A percentile compares a stretch with the other conserved stretches of the same genome.
Conservation (phyloP, 2,329 filamentous ascomycete species). For the Shiraia sp. region DNA sequence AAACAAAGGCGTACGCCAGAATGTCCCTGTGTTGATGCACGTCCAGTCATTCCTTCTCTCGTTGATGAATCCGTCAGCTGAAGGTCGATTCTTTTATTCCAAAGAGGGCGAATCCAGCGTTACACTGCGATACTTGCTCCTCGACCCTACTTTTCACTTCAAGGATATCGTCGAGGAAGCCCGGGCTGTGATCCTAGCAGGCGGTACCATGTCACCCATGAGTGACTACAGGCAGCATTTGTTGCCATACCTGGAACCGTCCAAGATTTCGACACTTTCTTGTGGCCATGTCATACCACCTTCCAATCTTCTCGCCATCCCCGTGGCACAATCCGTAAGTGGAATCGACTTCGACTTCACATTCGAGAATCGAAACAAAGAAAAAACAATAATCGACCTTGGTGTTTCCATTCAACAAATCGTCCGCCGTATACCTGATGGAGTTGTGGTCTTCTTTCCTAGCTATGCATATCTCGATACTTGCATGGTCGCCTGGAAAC, state of each 20-base stretch:
- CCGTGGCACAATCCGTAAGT: conserved; percentile 58
- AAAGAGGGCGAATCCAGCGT: conserved; percentile 57
- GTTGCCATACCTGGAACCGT: conserved; percentile 71
- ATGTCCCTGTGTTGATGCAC: conserved; percentile 62
- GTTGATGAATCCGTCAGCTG: conserved; percentile 80
- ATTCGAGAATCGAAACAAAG: conserved; percentile 74
- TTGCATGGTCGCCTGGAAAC: conserved; percentile 57
- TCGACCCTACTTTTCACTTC: conserved; percentile 91
- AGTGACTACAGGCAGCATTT: conserved; percentile 85
- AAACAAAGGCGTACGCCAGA: conserved; percentile 25
- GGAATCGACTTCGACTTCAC: conserved; percentile 78
- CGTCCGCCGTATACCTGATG: conserved; percentile 77
- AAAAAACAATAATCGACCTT: conserved; percentile 71
- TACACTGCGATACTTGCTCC: conserved; percentile 78
- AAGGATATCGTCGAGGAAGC: conserved; percentile 83
- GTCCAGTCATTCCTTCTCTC: conserved; percentile 73
- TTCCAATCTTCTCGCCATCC: conserved; percentile 78
- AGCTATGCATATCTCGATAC: conserved; percentile 88
- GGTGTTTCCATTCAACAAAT: conserved; percentile 74
- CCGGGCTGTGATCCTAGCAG: conserved; percentile 84
- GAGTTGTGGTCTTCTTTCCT: conserved; percentile 92
- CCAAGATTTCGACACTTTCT: conserved; percentile 76
- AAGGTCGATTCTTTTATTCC: conserved; percentile 64
- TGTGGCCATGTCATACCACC: conserved; percentile 92
- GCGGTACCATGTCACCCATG: conserved; percentile 97